Conservation (phyloP, 192 early-diverging fungal species). For the Rhizophagus prolifer region DNA sequence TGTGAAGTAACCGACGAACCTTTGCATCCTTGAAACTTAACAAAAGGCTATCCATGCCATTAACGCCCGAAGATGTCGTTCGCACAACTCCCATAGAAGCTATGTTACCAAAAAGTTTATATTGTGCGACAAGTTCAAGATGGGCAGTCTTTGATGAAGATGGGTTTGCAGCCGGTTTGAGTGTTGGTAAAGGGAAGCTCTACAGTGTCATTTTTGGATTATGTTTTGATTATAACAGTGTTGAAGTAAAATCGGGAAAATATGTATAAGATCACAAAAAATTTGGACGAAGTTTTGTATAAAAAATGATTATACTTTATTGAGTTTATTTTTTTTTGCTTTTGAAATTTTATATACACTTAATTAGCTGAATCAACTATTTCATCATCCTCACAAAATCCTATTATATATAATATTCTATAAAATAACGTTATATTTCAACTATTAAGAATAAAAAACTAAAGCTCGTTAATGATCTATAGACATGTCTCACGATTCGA, state of each 20-base stretch:
- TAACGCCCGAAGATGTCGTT: conserved; percentile 61
- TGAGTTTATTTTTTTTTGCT: background rate
- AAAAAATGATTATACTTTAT: background rate
- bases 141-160: conserved; percentile 43
- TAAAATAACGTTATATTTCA: background rate
- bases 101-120: conserved; percentile 67
- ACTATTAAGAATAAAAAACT: too few relatives aligned
- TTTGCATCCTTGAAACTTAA: conserved; percentile 84
- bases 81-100: conserved; percentile 69
- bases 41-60: conserved; percentile 71
- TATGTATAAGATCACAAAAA: background rate
- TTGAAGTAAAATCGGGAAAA: conserved; percentile 15
- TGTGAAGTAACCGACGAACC: conserved; percentile 51
- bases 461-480: background rate
- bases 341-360: background rate
- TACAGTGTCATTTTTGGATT: background rate
- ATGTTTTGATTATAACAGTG: conserved; percentile 14
- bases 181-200: conserved; percentile 35
- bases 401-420: background rate
- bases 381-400: background rate
- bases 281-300: background rate
- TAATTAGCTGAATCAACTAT: background rate
- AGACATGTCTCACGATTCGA: background rate
- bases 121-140: conserved; percentile 64
- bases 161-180: conserved; percentile 25